A percentile compares a stretch with the other conserved stretches of the same genome.
These are phyloP conservation scores for Penicillium polonicum DNA, from an alignment of 2,329 filamentous ascomycete genomes.

Conservation along the genomic window DNA sequence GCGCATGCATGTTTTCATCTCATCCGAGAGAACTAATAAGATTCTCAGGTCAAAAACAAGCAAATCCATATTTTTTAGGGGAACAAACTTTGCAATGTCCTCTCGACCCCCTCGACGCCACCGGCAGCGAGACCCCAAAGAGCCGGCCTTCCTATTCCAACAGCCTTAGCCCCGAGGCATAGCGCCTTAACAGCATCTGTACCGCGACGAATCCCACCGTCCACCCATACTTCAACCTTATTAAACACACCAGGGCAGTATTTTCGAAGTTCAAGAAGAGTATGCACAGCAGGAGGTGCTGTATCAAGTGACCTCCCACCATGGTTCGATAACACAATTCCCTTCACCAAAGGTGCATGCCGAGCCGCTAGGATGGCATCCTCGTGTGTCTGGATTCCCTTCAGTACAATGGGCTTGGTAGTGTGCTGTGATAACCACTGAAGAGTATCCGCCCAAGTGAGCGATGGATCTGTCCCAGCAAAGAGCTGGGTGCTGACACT, in stretches of 20 bases:
- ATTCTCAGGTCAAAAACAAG: not conserved
- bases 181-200: not conserved
- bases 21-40: constrained; percentile 6
- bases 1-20: constrained; percentile 13
- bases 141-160: not conserved
- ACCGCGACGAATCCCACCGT: not conserved
- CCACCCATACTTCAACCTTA: not conserved
- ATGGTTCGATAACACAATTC: constrained; percentile 49
- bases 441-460: constrained; percentile 81
- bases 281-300: constrained; percentile 70
- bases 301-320: constrained; percentile 59
- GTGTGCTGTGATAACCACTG: constrained; percentile 83
- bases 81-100: constrained; percentile 55
- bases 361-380: constrained; percentile 79
- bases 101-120: constrained; percentile 69
- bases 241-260: constrained; percentile 68
- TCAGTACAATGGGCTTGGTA: constrained; percentile 80
- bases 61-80: not conserved
- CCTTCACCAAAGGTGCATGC: constrained; percentile 70
- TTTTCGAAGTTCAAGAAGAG: constrained; percentile 70
- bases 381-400: constrained; percentile 94
- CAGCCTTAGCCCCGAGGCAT: not conserved
- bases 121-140: not conserved
- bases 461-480: constrained; percentile 77
- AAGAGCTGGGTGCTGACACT: constrained; percentile 83